Evolutionary conservation across 2,329 filamentous ascomycete species (phyloP), one percentile per base, ranked within the genome.

Genomic region (Penicillium crustosum): DNA sequence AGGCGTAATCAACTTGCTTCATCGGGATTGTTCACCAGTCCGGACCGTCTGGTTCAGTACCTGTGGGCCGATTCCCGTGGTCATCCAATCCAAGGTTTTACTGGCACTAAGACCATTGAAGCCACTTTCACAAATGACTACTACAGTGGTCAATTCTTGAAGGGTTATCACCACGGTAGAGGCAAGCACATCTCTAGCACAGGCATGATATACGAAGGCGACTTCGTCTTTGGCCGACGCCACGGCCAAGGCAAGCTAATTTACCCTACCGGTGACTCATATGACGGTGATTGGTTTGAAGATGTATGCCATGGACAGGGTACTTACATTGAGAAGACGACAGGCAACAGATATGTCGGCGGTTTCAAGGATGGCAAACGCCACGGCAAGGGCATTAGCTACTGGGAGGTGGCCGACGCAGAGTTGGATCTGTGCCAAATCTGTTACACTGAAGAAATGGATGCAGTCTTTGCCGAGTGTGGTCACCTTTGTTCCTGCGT

Each of bases 401-500:
- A 82, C 61, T 87, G 83, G 79, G 82, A 84, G 64, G 81, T 83
- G 27, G 85, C 84, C 2, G 83, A 87, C 54, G 84, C 87, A 57
- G 82, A 85, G 61, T 80, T 82, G 70, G 77, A 81, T 45, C 68
- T 83, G 6, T 88, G 85, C 68, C 79, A 83, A 56, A 86, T 88
- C 57, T 88, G 85, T 75, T 87, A 83, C 70, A 80, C 82, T n/a
- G 79, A 81, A 44, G 80, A 81, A 42, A 82, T 84, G 53, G 82
- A 85, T 59, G 82, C 83, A 5, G 78, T 84, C 7, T 86, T 88
- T 68, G 84, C 83, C 63, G 83, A 85, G 61, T 88, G 85, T 62
- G 85, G 85, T 0, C 85, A 88, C 66, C 82, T 87, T 19, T 81
- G 85, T 45, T 82, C 84, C 4, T 88, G 85, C 61, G 73, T 83